Evolutionary conservation across 1,284 basidiomycete genomes (phyloP), one percentile per base, ranked within the genome.

Genomic region (Leccinum subspadiceum): DNA sequence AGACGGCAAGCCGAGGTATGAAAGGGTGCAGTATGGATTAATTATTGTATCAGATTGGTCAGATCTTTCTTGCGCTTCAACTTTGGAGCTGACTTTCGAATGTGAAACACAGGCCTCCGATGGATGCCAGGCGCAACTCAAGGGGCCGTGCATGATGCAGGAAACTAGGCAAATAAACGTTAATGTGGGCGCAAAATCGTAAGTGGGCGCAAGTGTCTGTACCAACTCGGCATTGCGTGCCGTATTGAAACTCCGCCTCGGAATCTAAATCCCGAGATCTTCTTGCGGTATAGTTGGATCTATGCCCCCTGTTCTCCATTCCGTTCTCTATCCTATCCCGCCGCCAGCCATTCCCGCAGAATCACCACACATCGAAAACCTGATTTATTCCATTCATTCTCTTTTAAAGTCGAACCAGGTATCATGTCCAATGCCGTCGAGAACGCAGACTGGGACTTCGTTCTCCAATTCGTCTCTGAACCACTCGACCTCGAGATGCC

Each of bases 391-490:
- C 33, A 13, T 56, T 57, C 12, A 13, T 17, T 52, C 29, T 31
- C 9, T 10, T 9, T 41, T 6, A 7, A n/a, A 17, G 20, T 60
- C 41, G 2, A 50, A 50, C 26, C 37, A 54, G n/a, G 51, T 41
- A 26, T 48, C 5, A 74, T 74, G 70, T 65, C 66, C 9, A 61
- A 52, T 54, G 24, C 66, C 2, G 77, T 78, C 75, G 82, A 84
- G 63, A 69, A 70, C 62, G 65, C 78, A 17, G 83, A 86, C 63
- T 87, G 85, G 86, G 80, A 86, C 51, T 81, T 81, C 13, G 82
- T 85, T 29, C 74, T 87, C 53, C 83, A 87, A 68, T 86, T 85
- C 65, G 81, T 85, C 65, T 76, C 83, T n/a, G 83, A 85, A 58
- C 81, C 82, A 20, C 68, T 78, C 58, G 81, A 80, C 60, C 65